Conservation (phyloP, 345 rosid genomes). For the Punica granatum region DNA sequence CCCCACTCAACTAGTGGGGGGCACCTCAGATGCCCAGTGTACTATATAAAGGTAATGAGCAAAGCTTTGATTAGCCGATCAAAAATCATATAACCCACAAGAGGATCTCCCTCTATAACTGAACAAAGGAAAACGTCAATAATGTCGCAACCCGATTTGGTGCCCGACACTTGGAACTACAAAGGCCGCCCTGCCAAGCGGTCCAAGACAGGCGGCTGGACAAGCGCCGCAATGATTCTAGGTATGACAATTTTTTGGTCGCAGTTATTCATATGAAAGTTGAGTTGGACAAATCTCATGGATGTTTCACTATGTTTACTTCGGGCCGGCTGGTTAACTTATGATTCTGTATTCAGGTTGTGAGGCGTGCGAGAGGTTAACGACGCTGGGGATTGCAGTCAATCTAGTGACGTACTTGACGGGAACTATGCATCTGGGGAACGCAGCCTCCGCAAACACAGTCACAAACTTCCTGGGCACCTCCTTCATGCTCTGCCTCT, state of each 20-base stretch:
- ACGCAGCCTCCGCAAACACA: constrained; percentile 54
- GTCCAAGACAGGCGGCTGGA: constrained; percentile 80
- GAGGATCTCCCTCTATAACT: too few species aligned
- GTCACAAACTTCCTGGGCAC: constrained; percentile 71
- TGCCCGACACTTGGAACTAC: constrained; percentile 88
- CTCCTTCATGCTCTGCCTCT: constrained; percentile 54
- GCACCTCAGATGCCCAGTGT: too few species aligned
- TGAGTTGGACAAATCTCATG: background rate
- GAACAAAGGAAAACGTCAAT: too few species aligned
- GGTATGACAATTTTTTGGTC: constrained; percentile 25
- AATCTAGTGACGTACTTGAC: constrained; percentile 66
- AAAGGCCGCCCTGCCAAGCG: constrained; percentile 69
- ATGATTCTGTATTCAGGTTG: constrained; percentile 24
- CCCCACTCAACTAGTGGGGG: too few species aligned
- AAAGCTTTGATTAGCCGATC: too few species aligned
- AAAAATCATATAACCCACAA: too few species aligned
- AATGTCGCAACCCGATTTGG: constrained; percentile 5
- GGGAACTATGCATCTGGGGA: constrained; percentile 57
- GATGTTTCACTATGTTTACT: background rate
- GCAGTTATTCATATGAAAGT: background rate
- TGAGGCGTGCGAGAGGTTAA: constrained; percentile 61
- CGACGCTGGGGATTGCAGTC: constrained; percentile 69
- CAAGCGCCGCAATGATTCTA: constrained; percentile 84
- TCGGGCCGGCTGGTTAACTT: background rate
- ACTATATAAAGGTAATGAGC: too few species aligned